phyloP scores from a whole-genome alignment of 352 stramenopile species.

The Globisporangium cylindrosporum region DNA sequence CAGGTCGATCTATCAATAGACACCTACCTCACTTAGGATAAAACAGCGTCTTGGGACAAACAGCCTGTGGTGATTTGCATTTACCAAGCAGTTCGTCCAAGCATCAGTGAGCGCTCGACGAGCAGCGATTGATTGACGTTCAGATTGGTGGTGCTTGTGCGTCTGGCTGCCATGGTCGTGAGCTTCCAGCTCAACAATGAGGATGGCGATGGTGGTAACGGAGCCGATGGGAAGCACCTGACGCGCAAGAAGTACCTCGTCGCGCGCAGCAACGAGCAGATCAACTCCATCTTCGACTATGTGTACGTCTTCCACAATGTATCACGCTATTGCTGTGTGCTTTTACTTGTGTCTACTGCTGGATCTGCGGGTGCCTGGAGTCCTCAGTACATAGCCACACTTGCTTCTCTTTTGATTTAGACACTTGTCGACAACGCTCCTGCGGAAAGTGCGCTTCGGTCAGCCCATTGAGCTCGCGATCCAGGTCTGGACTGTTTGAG shows the following conservation, averaged over 20 bases:
- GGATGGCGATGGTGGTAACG: background rate
- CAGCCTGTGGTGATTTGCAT: background rate
- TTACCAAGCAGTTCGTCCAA: background rate
- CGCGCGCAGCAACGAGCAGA: slow-evolving; percentile 21
- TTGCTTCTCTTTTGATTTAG: slow-evolving; percentile 17
- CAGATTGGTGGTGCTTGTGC: background rate
- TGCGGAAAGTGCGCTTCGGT: slow-evolving; percentile 59
- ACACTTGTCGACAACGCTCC: slow-evolving; percentile 43
- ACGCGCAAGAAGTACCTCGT: slow-evolving; percentile 33
- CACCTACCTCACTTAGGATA: background rate
- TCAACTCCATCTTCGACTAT: slow-evolving; percentile 62
- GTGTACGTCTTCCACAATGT: slow-evolving; percentile 35
- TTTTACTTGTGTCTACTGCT: background rate
- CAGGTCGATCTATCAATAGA: background rate
- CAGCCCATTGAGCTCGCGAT: slow-evolving; percentile 46
- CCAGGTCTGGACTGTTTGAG: slow-evolving; percentile 19
- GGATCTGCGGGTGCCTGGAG: no score
- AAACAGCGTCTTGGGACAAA: background rate
- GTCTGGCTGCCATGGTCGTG: slow-evolving; percentile 1
- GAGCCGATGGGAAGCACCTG: background rate
- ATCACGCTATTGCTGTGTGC: background rate
- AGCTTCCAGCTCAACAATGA: slow-evolving; percentile 14
- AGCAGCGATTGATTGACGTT: background rate
- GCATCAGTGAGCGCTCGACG: background rate
- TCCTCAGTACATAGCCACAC: no score